Base-by-base conservation (phyloP, 495 filamentous ascomycete genomes). In the Hypoxylon perforatum region DNA sequence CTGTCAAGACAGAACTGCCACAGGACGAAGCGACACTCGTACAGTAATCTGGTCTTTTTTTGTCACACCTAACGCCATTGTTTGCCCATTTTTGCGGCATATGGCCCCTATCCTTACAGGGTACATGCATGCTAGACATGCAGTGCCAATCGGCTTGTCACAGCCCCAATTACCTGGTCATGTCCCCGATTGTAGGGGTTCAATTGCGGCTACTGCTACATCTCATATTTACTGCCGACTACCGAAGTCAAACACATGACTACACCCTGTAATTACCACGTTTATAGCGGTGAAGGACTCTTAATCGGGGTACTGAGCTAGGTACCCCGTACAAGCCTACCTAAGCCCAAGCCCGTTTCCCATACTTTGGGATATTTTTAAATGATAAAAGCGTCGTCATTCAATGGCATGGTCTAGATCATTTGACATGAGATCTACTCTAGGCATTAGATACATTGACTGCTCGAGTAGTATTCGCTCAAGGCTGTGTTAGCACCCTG, bases 81-180 rank as follows among this genome's bases (percentile, higher is more conserved):
- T 42, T 28, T 28, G 25, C 4, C 33, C 9, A 48, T 21, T 25
- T 48, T 6, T 12, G 15, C 14, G 15, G 33, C 17, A 28, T 22
- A 42, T 28, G 22, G 14, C 2, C 15, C 15, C 8, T 12, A 42
- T 3, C n/a, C 14, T 42, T 17, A 12, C 15, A 3, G 39, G 12
- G 4, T 17, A 30, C 30, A 54, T 58, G 55, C 42, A 49, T 9
- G 21, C 28, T 58, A 15, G 56, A 41, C 45, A 42, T 50, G 33
- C 56, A 49, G 39, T 28, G 38, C 23, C 35, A 42, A 15, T 15
- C 39, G 17, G 4, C 39, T 35, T 42, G 39, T 42, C 14, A 42
- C 39, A 17, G 12, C 39, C n/a, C 39, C 39, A 15, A 38, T 38
- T n/a, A n/a, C 35, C 35, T 38, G 14, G 8, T 38, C 10, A 38